phyloP scores from a whole-genome alignment of 1,139 yeast species.

The Candida sp. region DNA sequence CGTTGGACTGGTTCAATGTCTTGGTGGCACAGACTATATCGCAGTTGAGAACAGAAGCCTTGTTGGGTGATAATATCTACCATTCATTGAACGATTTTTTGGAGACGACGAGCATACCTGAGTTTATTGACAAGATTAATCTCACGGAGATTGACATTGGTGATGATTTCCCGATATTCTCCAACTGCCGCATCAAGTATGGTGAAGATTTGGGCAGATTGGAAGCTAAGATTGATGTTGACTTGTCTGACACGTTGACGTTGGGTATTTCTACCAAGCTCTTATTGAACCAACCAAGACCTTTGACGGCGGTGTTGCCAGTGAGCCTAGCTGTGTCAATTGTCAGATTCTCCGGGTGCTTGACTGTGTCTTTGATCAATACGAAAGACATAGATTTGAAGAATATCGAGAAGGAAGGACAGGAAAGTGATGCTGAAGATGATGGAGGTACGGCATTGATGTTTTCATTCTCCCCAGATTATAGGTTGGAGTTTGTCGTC shows the following conservation, averaged over 20 bases:
- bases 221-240: constrained; percentile 95
- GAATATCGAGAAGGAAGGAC: constrained; percentile 3
- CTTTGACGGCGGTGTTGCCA: constrained; percentile 85
- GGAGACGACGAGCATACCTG: constrained; percentile 64
- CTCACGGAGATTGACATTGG: constrained; percentile 94
- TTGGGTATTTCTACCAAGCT: constrained; percentile 88
- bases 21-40: constrained; percentile 89
- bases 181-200: constrained; percentile 85
- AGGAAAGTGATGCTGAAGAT: constrained; percentile 9
- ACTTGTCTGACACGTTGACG: constrained; percentile 86
- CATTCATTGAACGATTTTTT: constrained; percentile 68
- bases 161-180: constrained; percentile 92
- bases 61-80: constrained; percentile 81
- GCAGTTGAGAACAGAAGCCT: constrained; percentile 86
- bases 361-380: constrained; percentile 76
- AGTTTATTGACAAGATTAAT: constrained; percentile 75
- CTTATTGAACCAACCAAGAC: constrained; percentile 82
- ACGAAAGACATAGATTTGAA: constrained; percentile 36
- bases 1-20: constrained; percentile 97
- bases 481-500: constrained; percentile 83
- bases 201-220: constrained; percentile 56
- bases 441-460: constrained; percentile 69
- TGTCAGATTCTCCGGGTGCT: constrained; percentile 91
- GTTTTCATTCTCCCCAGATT: constrained; percentile 92
- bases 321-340: constrained; percentile 84